These are phyloP conservation scores for thale cress (Arabidopsis thaliana) DNA, from an alignment of 345 rosid species.

Conservation along the genomic window DNA sequence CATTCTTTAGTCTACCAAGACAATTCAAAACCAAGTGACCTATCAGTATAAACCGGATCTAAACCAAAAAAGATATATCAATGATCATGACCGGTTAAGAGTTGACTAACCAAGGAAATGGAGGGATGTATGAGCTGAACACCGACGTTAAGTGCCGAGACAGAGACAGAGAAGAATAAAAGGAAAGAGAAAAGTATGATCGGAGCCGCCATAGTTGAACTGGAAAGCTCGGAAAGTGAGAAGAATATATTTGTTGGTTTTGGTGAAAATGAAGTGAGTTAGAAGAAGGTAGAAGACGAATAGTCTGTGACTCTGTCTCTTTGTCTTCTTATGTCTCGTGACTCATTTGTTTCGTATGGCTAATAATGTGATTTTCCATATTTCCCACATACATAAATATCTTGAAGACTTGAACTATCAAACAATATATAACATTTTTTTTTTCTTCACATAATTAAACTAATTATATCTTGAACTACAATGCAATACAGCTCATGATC, in stretches of 20 bases:
- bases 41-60: constrained; percentile 8
- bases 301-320: constrained; percentile 37
- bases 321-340: constrained; percentile 45
- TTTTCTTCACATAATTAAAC: too few relatives aligned
- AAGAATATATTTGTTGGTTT: constrained; percentile 44
- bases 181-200: constrained; percentile 28
- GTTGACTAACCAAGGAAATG: constrained; percentile 56
- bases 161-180: constrained; percentile 42
- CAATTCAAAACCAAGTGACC: neutral
- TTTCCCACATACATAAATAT: neutral
- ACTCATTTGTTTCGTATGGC: constrained; percentile 34
- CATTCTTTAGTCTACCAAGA: constrained; percentile 69
- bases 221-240: constrained; percentile 42
- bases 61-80: constrained; percentile 6
- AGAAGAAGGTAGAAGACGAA: constrained; percentile 27
- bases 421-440: too few relatives aligned
- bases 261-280: constrained; percentile 44
- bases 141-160: constrained; percentile 70
- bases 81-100: neutral
- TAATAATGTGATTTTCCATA: neutral
- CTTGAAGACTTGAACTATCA: neutral
- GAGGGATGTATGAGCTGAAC: constrained; percentile 57
- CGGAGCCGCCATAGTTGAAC: constrained; percentile 45
- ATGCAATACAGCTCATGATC: neutral
- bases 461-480: too few relatives aligned